phyloP scores from a whole-genome alignment of 805 yeast genomes.

The Spathaspora girioi region DNA sequence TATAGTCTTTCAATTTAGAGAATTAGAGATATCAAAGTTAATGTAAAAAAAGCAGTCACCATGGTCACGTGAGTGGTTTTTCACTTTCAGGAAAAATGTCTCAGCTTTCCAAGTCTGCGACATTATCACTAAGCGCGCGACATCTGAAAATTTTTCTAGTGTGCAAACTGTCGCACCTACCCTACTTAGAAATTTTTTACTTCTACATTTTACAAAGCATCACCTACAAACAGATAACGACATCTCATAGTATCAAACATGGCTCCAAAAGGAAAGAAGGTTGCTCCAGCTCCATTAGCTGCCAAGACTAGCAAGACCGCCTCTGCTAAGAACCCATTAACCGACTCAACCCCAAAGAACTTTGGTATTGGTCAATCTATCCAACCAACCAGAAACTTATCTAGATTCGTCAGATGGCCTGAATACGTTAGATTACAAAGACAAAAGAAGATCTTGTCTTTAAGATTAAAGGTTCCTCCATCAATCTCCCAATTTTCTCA shows the following conservation, averaged over 20 bases:
- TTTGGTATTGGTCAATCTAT: conserved; percentile 95
- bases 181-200: not conserved
- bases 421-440: conserved; percentile 97
- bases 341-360: conserved; percentile 86
- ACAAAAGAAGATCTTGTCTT: conserved; percentile 92
- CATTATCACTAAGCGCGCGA: not conserved
- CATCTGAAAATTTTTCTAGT: not conserved
- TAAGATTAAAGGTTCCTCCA: conserved; percentile 99
- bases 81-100: not conserved
- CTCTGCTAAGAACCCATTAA: conserved; percentile 70
- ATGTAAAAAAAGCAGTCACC: conserved; percentile 5
- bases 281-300: conserved; percentile 98
- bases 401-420: conserved; percentile 99
- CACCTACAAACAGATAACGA: not conserved
- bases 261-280: conserved; percentile 64
- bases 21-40: not conserved
- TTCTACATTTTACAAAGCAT: not conserved
- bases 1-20: not conserved
- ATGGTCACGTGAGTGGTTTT: not conserved
- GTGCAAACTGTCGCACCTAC: not conserved
- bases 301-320: conserved; percentile 46
- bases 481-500: conserved; percentile 95
- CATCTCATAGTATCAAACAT: conserved; percentile 15
- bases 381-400: conserved; percentile 94
- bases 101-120: not conserved